Percentiles rank a stretch among this genome's conserved stretches.
These are phyloP conservation scores for Tetrapisispora nanseiensis DNA, from an alignment of 805 yeast genomes.

Conservation along the genomic window DNA sequence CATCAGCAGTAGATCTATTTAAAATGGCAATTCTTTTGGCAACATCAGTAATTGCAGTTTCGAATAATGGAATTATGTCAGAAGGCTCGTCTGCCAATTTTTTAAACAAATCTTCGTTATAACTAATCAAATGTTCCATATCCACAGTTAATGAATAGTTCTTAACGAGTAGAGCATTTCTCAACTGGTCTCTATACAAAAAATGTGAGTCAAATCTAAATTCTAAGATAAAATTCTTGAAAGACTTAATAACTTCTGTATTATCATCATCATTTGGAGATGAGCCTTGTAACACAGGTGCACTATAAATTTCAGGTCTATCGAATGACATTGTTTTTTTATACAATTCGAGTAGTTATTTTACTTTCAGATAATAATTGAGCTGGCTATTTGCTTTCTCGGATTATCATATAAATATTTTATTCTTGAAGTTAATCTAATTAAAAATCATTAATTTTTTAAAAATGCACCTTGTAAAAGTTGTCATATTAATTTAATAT, in stretches of 20 bases:
- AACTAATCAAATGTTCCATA: constrained; percentile 76
- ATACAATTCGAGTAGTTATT: background rate
- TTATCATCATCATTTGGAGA: constrained; percentile 51
- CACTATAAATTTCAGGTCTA: constrained; percentile 59
- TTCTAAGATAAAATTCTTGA: constrained; percentile 73
- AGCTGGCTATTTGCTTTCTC: too few relatives aligned
- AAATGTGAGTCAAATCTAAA: constrained; percentile 77
- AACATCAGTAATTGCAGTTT: constrained; percentile 71
- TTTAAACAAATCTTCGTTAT: constrained; percentile 82
- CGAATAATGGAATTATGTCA: constrained; percentile 79
- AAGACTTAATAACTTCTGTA: constrained; percentile 65
- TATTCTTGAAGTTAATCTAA: too few relatives aligned
- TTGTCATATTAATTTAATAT: too few relatives aligned
- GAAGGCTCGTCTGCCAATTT: constrained; percentile 76
- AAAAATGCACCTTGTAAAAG: too few relatives aligned
- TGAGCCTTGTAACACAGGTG: constrained; percentile 83
- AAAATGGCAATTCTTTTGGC: constrained; percentile 58
- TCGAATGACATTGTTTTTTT: constrained; percentile 51
- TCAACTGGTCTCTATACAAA: constrained; percentile 79
- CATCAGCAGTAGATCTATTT: constrained; percentile 12
- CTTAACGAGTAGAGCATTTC: constrained; percentile 75
- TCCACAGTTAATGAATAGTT: constrained; percentile 66
- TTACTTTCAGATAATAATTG: too few relatives aligned
- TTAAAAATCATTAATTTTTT: too few relatives aligned
- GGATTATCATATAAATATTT: too few relatives aligned